Base-by-base conservation (phyloP, 129 eudicot species). In the Scalesia atractyloides region DNA sequence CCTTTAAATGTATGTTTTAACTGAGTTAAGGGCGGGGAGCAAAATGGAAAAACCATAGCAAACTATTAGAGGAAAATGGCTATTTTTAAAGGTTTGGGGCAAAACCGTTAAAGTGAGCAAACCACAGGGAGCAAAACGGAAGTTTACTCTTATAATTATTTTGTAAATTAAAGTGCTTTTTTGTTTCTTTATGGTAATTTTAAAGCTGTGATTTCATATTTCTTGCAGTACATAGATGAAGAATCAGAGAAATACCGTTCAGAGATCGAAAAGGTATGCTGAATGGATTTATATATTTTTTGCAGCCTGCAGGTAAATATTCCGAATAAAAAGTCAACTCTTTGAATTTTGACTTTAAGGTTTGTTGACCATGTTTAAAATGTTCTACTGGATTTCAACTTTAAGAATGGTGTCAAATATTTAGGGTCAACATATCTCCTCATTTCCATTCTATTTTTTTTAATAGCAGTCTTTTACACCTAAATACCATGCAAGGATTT, bases 161-260 rank as follows among this genome's bases (percentile, higher is more conserved):
- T 16, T 14, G 1, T 64, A 39, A 37, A 4, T 10, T 64, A 33
- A 13, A 5, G 17, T 11, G 60, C 9, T 26, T 59, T 26, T 46
- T 60, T 26, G 58, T 5, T 72, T 72, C 26, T 57, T 57, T 19
- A 65, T 51, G 16, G 20, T 37, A 64, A 52, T 37, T 57, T 64
- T 14, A 48, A 46, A 17, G 54, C 41, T 39, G 48, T n/a, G 41
- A 43, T 59, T 41, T 67, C 48, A 3, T 64, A 33, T 72, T 56
- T 64, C 49, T 30, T 81, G 82, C 93, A 95, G 99, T 95, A 76
- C 79, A 73, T 95, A 54, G 99, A 90, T 36, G 97, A 95, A 24
- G 99, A 95, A 71, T 79, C 90, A 43, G 96, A 95, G 49, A 88
- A 84, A 52, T 95, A 86, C 64, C 84, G 89, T 69, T 65, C 91